phyloP scores from a whole-genome alignment of 805 yeast genomes.

The Candida sanyiensis region DNA sequence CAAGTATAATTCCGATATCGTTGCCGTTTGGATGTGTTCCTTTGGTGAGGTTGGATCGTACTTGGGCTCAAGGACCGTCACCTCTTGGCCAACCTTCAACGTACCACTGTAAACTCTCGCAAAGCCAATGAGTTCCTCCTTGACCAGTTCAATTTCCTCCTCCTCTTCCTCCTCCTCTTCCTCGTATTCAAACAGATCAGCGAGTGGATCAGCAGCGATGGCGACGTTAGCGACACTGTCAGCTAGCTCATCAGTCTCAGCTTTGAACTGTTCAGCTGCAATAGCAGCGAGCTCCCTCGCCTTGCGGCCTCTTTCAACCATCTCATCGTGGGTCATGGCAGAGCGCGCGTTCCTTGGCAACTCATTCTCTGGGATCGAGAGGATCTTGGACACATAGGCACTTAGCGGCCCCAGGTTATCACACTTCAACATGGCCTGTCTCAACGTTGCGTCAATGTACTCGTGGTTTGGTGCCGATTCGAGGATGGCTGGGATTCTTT shows the following conservation, averaged over 20 bases:
- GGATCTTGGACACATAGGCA: slow-evolving; percentile 85
- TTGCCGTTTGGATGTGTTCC: slow-evolving; percentile 51
- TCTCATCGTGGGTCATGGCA: slow-evolving; percentile 45
- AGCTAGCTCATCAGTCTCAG: slow-evolving; percentile 14
- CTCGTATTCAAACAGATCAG: slow-evolving; percentile 41
- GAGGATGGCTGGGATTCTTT: slow-evolving; percentile 63
- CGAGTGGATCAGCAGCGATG: slow-evolving; percentile 30
- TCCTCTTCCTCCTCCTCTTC: slow-evolving; percentile 49
- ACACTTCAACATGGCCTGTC: slow-evolving; percentile 58
- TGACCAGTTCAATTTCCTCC: slow-evolving; percentile 33
- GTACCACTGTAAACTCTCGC: slow-evolving; percentile 88
- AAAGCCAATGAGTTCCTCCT: slow-evolving; percentile 78
- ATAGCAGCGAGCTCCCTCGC: slow-evolving; percentile 65
- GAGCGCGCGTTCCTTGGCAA: slow-evolving; percentile 52
- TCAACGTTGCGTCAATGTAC: slow-evolving; percentile 43
- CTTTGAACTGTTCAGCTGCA: slow-evolving; percentile 55
- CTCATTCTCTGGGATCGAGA: slow-evolving; percentile 79
- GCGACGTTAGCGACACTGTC: slow-evolving; percentile 16
- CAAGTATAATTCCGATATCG: slow-evolving; percentile 64
- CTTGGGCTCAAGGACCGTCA: slow-evolving; percentile 80
- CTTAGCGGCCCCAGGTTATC: slow-evolving; percentile 57
- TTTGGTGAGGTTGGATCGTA: slow-evolving; percentile 62
- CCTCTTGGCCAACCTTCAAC: slow-evolving; percentile 63
- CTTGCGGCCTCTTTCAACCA: slow-evolving; percentile 53
- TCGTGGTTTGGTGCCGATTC: slow-evolving; percentile 49